Percentiles rank a stretch among this genome's conserved stretches.
These are phyloP conservation scores for Curvularia sp. DNA, from an alignment of 2,329 filamentous ascomycete genomes.

Conservation along the genomic window DNA sequence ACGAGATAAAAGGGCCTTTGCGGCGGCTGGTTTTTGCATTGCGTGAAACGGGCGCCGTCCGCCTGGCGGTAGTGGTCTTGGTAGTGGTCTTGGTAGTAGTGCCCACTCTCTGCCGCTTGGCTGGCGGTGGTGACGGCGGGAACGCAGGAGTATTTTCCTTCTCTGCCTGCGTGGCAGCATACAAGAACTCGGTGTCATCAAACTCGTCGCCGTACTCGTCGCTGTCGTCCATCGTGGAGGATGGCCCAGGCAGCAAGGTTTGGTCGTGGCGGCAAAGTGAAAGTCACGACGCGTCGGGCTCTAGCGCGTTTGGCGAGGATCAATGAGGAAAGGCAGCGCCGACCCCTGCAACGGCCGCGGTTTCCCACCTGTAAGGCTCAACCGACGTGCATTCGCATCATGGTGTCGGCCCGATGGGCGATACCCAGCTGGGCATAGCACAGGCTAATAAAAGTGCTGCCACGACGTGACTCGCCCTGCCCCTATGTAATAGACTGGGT, in stretches of 20 bases:
- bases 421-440: constrained; percentile 15
- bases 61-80: constrained; percentile 30
- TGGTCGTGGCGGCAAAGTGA: constrained; percentile 26
- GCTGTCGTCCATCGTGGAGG: constrained; percentile 36
- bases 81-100: constrained; percentile 17
- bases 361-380: constrained; percentile 26
- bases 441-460: constrained; percentile 20
- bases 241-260: constrained; percentile 20
- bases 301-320: constrained; percentile 35
- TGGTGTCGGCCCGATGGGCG: constrained; percentile 10
- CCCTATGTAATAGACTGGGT: constrained; percentile 16
- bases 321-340: constrained; percentile 19
- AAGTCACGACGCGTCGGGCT: constrained; percentile 33
- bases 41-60: constrained; percentile 30
- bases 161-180: constrained; percentile 63
- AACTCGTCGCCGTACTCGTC: constrained; percentile 71
- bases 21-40: constrained; percentile 25
- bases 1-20: constrained; percentile 35
- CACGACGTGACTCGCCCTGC: constrained; percentile 11
- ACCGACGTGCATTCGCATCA: constrained; percentile 25
- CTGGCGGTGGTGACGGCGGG: constrained; percentile 43
- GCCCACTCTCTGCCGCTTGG: constrained; percentile 47
- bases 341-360: constrained; percentile 25
- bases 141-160: constrained; percentile 41
- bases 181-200: constrained; percentile 70